These are phyloP conservation scores for Xylaria polymorpha DNA, from an alignment of 2,329 filamentous ascomycete species.

Conservation along the genomic window DNA sequence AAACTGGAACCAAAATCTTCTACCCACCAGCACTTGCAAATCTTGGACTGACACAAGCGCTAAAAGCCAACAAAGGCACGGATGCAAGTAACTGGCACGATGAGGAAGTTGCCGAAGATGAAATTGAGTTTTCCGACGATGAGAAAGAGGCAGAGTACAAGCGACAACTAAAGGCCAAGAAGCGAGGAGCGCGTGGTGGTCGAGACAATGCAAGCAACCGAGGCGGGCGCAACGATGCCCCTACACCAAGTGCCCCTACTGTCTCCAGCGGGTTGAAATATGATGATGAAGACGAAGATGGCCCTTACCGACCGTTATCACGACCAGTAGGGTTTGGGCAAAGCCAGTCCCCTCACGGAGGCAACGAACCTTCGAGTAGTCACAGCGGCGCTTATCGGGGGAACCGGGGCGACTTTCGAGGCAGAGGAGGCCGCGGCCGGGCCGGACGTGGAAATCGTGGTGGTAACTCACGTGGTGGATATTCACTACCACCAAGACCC, in stretches of 20 bases:
- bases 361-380: constrained; percentile 55
- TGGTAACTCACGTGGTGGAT: constrained; percentile 56
- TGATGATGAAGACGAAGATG: constrained; percentile 75
- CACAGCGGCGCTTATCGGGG: constrained; percentile 52
- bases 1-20: constrained; percentile 76
- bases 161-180: constrained; percentile 74
- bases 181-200: constrained; percentile 57
- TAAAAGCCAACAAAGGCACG: constrained; percentile 84
- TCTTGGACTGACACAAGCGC: constrained; percentile 86
- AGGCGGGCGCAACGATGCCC: constrained; percentile 53
- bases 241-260: constrained; percentile 50
- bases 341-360: constrained; percentile 55
- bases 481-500: constrained; percentile 55
- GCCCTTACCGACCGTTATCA: constrained; percentile 77
- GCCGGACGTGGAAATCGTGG: constrained; percentile 56
- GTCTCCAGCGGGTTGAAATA: constrained; percentile 68
- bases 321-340: constrained; percentile 73
- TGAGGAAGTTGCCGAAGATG: constrained; percentile 86
- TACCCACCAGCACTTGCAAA: constrained; percentile 83
- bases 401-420: constrained; percentile 60
- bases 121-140: constrained; percentile 96
- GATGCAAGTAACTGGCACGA: constrained; percentile 96
- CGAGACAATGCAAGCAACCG: constrained; percentile 53
- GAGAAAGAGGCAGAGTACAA: constrained; percentile 91
- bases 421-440: constrained; percentile 56